Conservation (phyloP, 371 early-diverging fungal genomes). For the Capillidium rhysosporum region DNA sequence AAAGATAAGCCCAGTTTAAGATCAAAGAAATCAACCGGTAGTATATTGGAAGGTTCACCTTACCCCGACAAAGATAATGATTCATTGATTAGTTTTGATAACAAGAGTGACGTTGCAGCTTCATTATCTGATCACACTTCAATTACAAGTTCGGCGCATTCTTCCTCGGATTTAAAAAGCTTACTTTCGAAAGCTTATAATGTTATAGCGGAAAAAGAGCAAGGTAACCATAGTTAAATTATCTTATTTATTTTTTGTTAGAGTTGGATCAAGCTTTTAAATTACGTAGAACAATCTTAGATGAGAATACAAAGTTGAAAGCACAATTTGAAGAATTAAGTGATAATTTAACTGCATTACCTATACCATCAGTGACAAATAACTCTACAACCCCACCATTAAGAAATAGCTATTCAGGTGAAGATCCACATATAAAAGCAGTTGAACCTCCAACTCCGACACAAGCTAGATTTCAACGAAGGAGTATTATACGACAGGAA, state of each 20-base stretch:
- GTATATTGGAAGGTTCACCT: too few species aligned
- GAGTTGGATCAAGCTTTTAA: conserved; percentile 6
- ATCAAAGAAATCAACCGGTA: too few species aligned
- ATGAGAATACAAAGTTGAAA: conserved; percentile 3
- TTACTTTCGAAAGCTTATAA: background rate
- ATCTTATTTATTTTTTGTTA: background rate
- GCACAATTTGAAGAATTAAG: background rate
- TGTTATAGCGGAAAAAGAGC: background rate
- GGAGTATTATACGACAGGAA: background rate
- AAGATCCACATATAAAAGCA: background rate
- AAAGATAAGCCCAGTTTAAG: too few species aligned
- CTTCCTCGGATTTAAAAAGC: background rate
- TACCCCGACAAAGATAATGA: too few species aligned
- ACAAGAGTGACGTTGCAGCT: too few species aligned
- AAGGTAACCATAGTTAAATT: background rate
- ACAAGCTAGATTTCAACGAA: background rate
- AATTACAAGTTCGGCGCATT: background rate
- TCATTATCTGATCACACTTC: too few species aligned
- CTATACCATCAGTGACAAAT: background rate
- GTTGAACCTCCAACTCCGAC: background rate
- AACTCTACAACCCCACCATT: background rate
- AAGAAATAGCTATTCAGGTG: background rate
- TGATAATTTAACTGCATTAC: background rate
- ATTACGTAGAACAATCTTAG: background rate
- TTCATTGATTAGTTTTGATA: too few species aligned